These are phyloP conservation scores for Croton setiger DNA, from an alignment of 441 rosid species.

Conservation along the genomic window DNA sequence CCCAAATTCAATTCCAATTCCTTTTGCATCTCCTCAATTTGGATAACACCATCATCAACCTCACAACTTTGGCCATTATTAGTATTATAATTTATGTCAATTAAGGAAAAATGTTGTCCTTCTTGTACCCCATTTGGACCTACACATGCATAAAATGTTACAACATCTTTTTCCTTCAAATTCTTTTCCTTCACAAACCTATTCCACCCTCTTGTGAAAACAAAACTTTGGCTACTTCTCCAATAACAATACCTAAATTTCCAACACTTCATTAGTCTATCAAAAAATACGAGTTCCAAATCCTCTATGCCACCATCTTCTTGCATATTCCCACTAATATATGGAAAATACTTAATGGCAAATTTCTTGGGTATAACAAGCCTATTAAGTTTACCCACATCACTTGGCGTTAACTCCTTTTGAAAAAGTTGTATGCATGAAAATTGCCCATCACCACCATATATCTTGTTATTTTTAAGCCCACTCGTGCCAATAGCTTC, in stretches of 20 bases:
- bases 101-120: conserved; percentile 32
- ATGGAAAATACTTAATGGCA: conserved; percentile 47
- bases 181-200: conserved; percentile 59
- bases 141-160: conserved; percentile 43
- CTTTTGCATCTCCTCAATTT: conserved; percentile 22
- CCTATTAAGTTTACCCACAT: conserved; percentile 71
- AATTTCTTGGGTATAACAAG: conserved; percentile 60
- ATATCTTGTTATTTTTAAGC: conserved; percentile 1
- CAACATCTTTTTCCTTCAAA: conserved; percentile 39
- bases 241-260: conserved; percentile 83
- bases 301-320: conserved; percentile 34
- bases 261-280: conserved; percentile 63
- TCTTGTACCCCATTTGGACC: conserved; percentile 21
- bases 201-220: conserved; percentile 88
- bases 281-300: conserved; percentile 50
- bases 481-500: background rate
- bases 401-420: conserved; percentile 68
- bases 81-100: conserved; percentile 39
- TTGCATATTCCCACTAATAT: conserved; percentile 23
- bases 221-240: conserved; percentile 87
- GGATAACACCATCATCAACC: background rate
- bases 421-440: conserved; percentile 44
- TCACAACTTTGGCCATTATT: conserved; percentile 12
- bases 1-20: conserved; percentile 35
- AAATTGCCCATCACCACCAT: conserved; percentile 20